Percentiles rank a stretch among this genome's conserved stretches.
phyloP scores from a whole-genome alignment of 805 yeast genomes.

The Limtongia smithiae region DNA sequence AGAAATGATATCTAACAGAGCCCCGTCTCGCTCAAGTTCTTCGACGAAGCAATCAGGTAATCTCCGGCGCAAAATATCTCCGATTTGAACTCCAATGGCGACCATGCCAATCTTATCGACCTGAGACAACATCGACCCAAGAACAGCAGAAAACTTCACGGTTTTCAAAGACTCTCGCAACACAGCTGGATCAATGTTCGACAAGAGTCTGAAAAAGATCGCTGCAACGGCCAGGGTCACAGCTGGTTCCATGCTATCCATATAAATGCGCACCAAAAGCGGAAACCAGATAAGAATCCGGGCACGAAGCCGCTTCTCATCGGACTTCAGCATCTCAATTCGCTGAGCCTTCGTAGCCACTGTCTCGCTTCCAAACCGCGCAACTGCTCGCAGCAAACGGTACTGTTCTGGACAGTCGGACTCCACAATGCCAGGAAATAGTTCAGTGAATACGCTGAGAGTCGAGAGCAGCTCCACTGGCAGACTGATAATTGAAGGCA shows the following conservation, averaged over 20 bases:
- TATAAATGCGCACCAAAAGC: slow-evolving; percentile 58
- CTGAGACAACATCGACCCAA: slow-evolving; percentile 36
- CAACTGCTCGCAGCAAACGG: neutral
- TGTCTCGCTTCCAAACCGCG: neutral
- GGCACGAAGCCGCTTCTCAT: slow-evolving; percentile 27
- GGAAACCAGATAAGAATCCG: slow-evolving; percentile 51
- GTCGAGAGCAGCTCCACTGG: slow-evolving; percentile 58
- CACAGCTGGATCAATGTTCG: slow-evolving; percentile 38
- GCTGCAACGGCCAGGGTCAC: slow-evolving; percentile 57
- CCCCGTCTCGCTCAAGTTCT: slow-evolving; percentile 67
- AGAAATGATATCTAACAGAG: slow-evolving; percentile 48
- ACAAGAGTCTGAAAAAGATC: slow-evolving; percentile 51
- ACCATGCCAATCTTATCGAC: slow-evolving; percentile 40
- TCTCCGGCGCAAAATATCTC: slow-evolving; percentile 45
- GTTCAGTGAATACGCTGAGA: slow-evolving; percentile 51
- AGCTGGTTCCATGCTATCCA: slow-evolving; percentile 66
- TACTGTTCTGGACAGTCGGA: slow-evolving; percentile 29
- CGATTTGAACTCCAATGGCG: slow-evolving; percentile 50
- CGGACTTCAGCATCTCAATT: slow-evolving; percentile 23
- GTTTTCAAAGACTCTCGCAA: slow-evolving; percentile 28
- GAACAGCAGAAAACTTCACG: slow-evolving; percentile 33
- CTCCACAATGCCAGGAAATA: slow-evolving; percentile 49
- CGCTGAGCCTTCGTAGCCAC: slow-evolving; percentile 31
- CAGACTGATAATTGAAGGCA: slow-evolving; percentile 69
- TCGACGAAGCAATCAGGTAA: slow-evolving; percentile 45